Percentiles rank a stretch among this genome's conserved stretches.
Evolutionary conservation across 306 rosid species (phyloP).

Genomic region (Glycine latifolia): DNA sequence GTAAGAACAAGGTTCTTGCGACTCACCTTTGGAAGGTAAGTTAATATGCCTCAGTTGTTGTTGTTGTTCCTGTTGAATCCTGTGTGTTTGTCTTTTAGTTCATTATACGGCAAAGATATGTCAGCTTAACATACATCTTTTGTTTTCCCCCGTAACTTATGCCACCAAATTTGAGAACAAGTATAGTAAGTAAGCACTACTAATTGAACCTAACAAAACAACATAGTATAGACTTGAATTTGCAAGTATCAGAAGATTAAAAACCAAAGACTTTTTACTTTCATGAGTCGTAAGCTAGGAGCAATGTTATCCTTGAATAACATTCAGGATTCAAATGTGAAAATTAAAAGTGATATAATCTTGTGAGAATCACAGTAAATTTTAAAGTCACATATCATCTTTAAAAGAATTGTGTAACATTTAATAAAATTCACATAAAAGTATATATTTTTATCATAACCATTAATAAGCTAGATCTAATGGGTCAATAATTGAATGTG

Average conservation of each 20-base stretch:
- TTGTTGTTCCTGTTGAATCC: not conserved
- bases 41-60: conserved; percentile 1
- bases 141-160: not conserved
- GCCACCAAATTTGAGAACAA: not conserved
- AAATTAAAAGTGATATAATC: not conserved
- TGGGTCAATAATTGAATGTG: too few species aligned
- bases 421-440: too few species aligned
- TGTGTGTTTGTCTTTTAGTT: not conserved
- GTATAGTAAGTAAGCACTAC: not conserved
- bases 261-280: too few species aligned
- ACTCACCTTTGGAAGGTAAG: conserved; percentile 88
- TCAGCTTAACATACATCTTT: not conserved
- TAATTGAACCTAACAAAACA: not conserved
- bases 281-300: not conserved
- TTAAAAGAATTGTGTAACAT: too few species aligned
- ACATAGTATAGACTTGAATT: not conserved
- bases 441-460: too few species aligned
- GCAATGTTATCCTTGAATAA: not conserved
- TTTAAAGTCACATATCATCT: too few species aligned
- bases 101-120: not conserved
- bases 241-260: not conserved
- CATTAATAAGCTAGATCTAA: too few species aligned
- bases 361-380: not conserved
- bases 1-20: too few species aligned
- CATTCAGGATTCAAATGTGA: not conserved